Evolutionary conservation across 73 alveolate species (phyloP).

Genomic region (Paramecium octaurelia): DNA sequence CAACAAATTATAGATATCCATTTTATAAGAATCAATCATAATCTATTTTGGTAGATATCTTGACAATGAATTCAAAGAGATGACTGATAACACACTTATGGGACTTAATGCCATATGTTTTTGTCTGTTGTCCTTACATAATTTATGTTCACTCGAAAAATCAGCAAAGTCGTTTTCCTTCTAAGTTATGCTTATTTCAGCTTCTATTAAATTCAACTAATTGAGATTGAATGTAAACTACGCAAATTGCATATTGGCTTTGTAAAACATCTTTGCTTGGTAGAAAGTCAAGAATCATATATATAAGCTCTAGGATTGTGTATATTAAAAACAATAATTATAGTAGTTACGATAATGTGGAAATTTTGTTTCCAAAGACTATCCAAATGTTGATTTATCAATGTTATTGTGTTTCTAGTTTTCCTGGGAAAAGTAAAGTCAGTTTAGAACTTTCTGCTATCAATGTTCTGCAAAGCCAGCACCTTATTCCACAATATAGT

Average conservation of each 20-base stretch:
- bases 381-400: neutral
- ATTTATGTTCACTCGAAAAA: neutral
- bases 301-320: neutral
- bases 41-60: neutral
- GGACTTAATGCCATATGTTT: neutral
- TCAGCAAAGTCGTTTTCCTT: neutral
- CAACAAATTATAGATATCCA: neutral
- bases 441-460: too few species aligned
- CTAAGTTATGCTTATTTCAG: neutral
- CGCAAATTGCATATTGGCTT: neutral
- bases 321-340: neutral
- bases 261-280: neutral
- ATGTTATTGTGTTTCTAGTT: neutral
- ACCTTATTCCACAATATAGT: neutral
- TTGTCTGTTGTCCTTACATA: neutral
- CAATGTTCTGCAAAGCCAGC: too few species aligned
- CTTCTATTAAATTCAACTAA: neutral
- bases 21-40: neutral
- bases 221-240: neutral
- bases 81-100: neutral
- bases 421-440: neutral
- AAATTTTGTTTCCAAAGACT: neutral
- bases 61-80: neutral
- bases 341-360: neutral
- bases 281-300: neutral